Evolutionary conservation across 31 red algal genomes (phyloP).

Genomic region (Endocladia muricata): DNA sequence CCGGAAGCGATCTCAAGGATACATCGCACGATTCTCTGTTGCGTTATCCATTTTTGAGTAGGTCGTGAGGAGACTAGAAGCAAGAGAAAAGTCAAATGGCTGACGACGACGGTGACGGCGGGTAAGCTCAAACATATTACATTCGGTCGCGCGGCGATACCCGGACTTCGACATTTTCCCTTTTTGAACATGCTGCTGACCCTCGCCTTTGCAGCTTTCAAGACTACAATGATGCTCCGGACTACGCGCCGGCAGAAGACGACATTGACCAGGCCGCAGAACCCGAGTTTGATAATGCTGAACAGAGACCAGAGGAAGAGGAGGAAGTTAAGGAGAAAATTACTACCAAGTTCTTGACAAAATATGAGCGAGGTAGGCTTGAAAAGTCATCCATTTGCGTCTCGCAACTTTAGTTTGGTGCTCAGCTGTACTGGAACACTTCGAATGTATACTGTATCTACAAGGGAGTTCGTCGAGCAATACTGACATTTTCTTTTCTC

Average conservation of each 20-base stretch:
- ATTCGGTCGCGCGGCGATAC: no score
- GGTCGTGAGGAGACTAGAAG: not conserved
- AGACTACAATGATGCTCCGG: conserved; percentile 53
- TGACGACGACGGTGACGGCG: conserved; percentile 41
- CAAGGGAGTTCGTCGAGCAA: no score
- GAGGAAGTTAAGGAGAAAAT: conserved; percentile 53
- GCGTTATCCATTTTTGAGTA: not conserved
- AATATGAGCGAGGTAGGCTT: conserved; percentile 91
- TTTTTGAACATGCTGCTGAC: no score
- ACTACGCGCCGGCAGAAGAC: conserved; percentile 24
- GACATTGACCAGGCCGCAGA: conserved; percentile 43
- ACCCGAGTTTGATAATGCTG: conserved; percentile 10
- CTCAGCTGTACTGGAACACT: no score
- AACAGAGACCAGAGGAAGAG: not conserved
- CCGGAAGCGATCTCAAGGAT: no score
- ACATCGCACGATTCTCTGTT: no score
- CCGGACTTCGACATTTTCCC: no score
- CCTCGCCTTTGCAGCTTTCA: no score
- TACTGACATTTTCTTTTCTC: no score
- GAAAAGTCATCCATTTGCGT: not conserved
- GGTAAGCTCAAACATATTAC: conserved; percentile 17
- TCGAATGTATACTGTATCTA: no score
- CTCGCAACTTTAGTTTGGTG: no score
- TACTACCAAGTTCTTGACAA: conserved; percentile 93
- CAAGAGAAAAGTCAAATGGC: conserved; percentile 19